Conservation (phyloP, 2,329 filamentous ascomycete species). For the Pezicula neosporulosa region DNA sequence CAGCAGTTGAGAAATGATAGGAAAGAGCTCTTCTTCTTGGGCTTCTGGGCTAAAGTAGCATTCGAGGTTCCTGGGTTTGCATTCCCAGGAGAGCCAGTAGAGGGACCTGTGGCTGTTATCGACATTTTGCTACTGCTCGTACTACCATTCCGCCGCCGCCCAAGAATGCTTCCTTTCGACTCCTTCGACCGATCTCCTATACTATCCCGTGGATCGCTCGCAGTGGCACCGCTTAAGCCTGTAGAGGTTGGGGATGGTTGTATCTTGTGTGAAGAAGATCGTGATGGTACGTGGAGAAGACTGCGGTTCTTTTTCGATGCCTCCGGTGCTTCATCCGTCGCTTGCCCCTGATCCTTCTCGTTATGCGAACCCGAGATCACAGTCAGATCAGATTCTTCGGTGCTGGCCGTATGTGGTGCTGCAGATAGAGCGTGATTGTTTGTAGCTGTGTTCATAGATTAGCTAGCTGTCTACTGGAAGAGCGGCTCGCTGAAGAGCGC, state of each 20-base stretch:
- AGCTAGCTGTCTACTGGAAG: constrained; percentile 10
- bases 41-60: constrained; percentile 26
- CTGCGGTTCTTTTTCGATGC: constrained; percentile 40
- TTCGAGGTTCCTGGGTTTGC: constrained; percentile 27
- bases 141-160: constrained; percentile 63
- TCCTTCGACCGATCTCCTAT: constrained; percentile 63
- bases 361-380: constrained; percentile 19
- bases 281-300: constrained; percentile 56
- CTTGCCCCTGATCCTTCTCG: constrained; percentile 21
- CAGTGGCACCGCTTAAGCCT: constrained; percentile 56
- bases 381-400: constrained; percentile 25
- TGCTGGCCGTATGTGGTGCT: constrained; percentile 24
- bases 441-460: constrained; percentile 19
- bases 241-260: constrained; percentile 58
- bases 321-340: constrained; percentile 20
- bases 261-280: constrained; percentile 59
- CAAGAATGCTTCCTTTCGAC: constrained; percentile 61
- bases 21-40: constrained; percentile 36
- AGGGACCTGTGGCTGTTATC: constrained; percentile 40
- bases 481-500: constrained; percentile 5
- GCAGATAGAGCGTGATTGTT: constrained; percentile 21
- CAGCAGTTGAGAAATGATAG: constrained; percentile 47
- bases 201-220: constrained; percentile 57
- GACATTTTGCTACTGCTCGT: constrained; percentile 59
- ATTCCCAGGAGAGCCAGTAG: constrained; percentile 33